A percentile compares a stretch with the other conserved stretches of the same genome.
phyloP scores from a whole-genome alignment of 2,329 filamentous ascomycete genomes.

The Ceratocystis huliohia region DNA sequence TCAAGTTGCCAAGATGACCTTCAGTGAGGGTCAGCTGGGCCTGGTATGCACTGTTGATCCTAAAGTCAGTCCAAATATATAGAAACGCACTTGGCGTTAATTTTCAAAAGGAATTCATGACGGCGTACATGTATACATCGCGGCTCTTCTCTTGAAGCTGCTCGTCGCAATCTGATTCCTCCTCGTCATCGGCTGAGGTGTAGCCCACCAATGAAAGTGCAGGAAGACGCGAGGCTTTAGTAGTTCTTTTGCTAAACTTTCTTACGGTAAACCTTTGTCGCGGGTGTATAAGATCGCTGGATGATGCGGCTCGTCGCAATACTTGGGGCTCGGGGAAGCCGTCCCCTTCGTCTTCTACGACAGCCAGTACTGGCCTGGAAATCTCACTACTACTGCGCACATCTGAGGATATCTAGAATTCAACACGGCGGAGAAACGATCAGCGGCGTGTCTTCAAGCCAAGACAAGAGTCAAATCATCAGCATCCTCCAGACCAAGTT shows the following conservation, averaged over 20 bases:
- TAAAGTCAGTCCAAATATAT: not conserved
- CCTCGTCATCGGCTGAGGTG: conserved; percentile 18
- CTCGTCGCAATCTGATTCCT: conserved; percentile 43
- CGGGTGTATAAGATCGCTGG: conserved; percentile 10
- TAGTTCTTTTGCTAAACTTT: conserved; percentile 14
- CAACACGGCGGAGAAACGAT: conserved; percentile 1
- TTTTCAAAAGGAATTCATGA: not conserved
- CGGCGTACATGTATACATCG: conserved; percentile 38
- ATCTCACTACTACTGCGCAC: conserved; percentile 14
- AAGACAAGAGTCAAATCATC: not conserved
- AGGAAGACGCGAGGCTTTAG: conserved; percentile 12
- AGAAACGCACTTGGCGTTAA: not conserved
- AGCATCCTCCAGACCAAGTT: not conserved
- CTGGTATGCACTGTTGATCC: conserved; percentile 49
- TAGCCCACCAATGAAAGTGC: conserved; percentile 17
- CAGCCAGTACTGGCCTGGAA: conserved; percentile 11
- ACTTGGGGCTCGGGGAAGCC: conserved; percentile 55
- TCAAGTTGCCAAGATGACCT: conserved; percentile 65
- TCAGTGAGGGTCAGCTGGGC: conserved; percentile 72
- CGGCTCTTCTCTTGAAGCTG: conserved; percentile 38
- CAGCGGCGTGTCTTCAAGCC: not conserved
- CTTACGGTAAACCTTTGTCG: not conserved
- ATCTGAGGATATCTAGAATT: conserved; percentile 6
- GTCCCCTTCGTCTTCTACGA: conserved; percentile 34
- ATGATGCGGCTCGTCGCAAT: conserved; percentile 55